A percentile compares a stretch with the other conserved stretches of the same genome.
phyloP scores from a whole-genome alignment of 202 grass and related monocot genomes.

The Zizania palustris region DNA sequence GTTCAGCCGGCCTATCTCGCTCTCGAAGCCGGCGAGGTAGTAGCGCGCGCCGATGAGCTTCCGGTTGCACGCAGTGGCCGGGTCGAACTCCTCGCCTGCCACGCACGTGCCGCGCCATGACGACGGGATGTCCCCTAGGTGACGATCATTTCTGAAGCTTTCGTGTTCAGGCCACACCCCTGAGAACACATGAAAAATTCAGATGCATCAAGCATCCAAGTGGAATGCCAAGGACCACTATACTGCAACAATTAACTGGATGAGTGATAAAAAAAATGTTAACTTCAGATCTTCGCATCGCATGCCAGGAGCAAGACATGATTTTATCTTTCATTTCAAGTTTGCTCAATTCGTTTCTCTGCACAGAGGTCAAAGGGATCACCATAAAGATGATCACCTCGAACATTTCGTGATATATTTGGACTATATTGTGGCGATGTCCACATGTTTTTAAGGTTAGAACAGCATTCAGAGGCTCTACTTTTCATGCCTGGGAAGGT shows the following conservation, averaged over 20 bases:
- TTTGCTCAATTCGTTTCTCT: slow-evolving; percentile 34
- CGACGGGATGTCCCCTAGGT: slow-evolving; percentile 61
- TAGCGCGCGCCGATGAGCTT: slow-evolving; percentile 88
- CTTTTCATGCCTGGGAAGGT: background rate
- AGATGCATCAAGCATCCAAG: slow-evolving; percentile 30
- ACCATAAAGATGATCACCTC: background rate
- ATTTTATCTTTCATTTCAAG: slow-evolving; percentile 47
- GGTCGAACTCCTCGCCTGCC: slow-evolving; percentile 61
- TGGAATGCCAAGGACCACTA: slow-evolving; percentile 37
- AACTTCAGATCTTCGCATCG: slow-evolving; percentile 31
- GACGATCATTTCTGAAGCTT: slow-evolving; percentile 71
- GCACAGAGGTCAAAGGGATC: background rate
- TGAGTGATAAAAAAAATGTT: slow-evolving; percentile 21
- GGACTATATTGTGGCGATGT: background rate
- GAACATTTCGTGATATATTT: background rate
- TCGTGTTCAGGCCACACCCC: slow-evolving; percentile 92
- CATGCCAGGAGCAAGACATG: slow-evolving; percentile 37
- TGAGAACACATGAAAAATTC: slow-evolving; percentile 39
- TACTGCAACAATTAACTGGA: slow-evolving; percentile 22
- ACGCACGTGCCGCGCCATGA: slow-evolving; percentile 80
- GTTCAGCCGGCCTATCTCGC: slow-evolving; percentile 62
- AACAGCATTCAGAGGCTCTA: background rate
- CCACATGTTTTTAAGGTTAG: background rate
- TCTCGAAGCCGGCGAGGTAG: slow-evolving; percentile 83
- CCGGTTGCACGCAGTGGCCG: slow-evolving; percentile 68